phyloP scores from a whole-genome alignment of 2,329 filamentous ascomycete species.

The Dothistroma pini region DNA sequence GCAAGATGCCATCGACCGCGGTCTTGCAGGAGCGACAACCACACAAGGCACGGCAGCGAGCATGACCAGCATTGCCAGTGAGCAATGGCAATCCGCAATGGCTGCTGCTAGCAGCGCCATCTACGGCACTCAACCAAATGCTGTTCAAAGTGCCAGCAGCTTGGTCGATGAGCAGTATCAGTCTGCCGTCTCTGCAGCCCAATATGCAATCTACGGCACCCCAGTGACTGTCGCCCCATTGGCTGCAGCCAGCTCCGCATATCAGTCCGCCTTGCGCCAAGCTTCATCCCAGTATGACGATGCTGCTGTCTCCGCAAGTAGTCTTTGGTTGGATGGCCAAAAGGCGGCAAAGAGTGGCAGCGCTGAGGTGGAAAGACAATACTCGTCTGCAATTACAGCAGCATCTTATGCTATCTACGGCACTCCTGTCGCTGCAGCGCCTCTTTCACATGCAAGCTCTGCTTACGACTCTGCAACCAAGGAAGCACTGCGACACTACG shows the following conservation, averaged over 20 bases:
- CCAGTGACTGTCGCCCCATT: slow-evolving; percentile 39
- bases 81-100: slow-evolving; percentile 56
- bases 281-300: slow-evolving; percentile 64
- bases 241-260: slow-evolving; percentile 50
- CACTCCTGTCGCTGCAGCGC: slow-evolving; percentile 42
- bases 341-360: slow-evolving; percentile 42
- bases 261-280: slow-evolving; percentile 60
- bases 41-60: slow-evolving; percentile 49
- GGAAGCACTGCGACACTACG: slow-evolving; percentile 64
- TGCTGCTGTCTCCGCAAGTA: not conserved
- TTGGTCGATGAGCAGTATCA: slow-evolving; percentile 54
- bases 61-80: slow-evolving; percentile 52
- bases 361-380: slow-evolving; percentile 53
- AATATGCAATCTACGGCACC: slow-evolving; percentile 54
- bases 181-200: slow-evolving; percentile 58
- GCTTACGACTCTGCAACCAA: slow-evolving; percentile 64
- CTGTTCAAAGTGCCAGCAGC: slow-evolving; percentile 46
- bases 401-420: slow-evolving; percentile 57
- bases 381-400: slow-evolving; percentile 56
- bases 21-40: slow-evolving; percentile 44
- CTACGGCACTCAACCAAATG: slow-evolving; percentile 48
- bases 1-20: slow-evolving; percentile 52
- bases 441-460: slow-evolving; percentile 40
- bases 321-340: not conserved
- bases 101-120: slow-evolving; percentile 55